Evolutionary conservation across 2,329 filamentous ascomycete species (phyloP), one percentile per base, ranked within the genome.

Genomic region (Diaporthe vaccinii): DNA sequence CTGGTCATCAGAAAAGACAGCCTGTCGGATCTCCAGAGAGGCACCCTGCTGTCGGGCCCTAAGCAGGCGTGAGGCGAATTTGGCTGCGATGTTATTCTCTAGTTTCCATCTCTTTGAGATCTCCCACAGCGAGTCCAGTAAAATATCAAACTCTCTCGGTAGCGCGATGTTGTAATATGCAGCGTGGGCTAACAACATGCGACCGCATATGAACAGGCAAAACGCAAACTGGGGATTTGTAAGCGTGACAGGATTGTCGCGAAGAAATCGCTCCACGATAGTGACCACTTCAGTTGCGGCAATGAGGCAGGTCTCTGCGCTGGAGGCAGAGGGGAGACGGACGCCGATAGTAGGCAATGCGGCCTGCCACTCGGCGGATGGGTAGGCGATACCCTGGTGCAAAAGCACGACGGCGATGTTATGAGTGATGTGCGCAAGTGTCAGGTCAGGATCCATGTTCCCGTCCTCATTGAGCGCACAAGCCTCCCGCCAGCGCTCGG

Each of bases 381-480:
- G 83, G 72, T 84, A 85, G 2, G 84, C 85, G 28, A 87, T 85
- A 17, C 80, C 80, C 61, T 85, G 84, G 72, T 86, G 85, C 2
- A 86, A 80, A 1, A 85, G 80, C 20, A 86, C 83, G 59, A 86
- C 84, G 2, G 85, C 83, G 1, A 84, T 81, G 73, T 86, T 86
- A 74, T 86, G 85, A 2, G 84, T 86, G 46, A 85, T 82, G 76
- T 86, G 85, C 0, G 85, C 84, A 3, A 86, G 77, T 0, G 84
- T 85, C 17, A 86, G 79, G 68, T 88, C 87, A 5, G 86, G 85
- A 72, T 88, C 86, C 81, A 88, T 84, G 14, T 80, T 80, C 22
- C 80, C 80, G 67, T 85, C 82, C 12, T 78, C 78, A 59, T 87
- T 85, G 2, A 85, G 78, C 9, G 84, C 85, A 34, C 85, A 84